A percentile compares a stretch with the other conserved stretches of the same genome.
Evolutionary conservation across 768 basidiomycete species (phyloP).

Genomic region (Neoboletus magnificus): DNA sequence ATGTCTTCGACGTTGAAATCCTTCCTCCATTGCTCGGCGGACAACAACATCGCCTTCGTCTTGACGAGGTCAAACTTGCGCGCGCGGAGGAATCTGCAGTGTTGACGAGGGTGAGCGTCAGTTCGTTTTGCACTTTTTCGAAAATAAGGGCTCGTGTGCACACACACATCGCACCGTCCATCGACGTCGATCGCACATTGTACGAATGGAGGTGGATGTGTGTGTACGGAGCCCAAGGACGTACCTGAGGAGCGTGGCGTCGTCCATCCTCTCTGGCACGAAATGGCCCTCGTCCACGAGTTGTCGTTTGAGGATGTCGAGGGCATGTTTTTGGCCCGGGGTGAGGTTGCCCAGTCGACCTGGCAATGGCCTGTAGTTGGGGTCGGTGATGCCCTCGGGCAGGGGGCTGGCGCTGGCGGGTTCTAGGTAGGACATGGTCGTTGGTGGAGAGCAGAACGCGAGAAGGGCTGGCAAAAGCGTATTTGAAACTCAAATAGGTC

Average conservation of each 20-base stretch:
- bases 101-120: not conserved
- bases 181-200: constrained; percentile 13
- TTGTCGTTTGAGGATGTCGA: constrained; percentile 66
- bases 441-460: not conserved
- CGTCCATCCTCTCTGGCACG: constrained; percentile 64
- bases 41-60: constrained; percentile 80
- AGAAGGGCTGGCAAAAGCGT: not conserved
- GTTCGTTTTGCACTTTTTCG: not conserved
- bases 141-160: not conserved
- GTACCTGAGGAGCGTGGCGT: constrained; percentile 65
- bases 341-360: constrained; percentile 81
- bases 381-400: constrained; percentile 58
- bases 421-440: constrained; percentile 29
- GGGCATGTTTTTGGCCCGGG: constrained; percentile 54
- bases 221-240: constrained; percentile 12
- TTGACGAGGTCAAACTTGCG: constrained; percentile 85
- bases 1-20: constrained; percentile 80
- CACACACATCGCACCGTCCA: not conserved
- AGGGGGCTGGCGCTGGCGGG: constrained; percentile 53
- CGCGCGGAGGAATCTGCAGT: constrained; percentile 81
- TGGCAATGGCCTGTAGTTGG: constrained; percentile 62
- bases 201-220: not conserved
- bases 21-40: constrained; percentile 86
- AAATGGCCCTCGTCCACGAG: constrained; percentile 58
- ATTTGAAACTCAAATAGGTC: constrained; percentile 16